These are phyloP conservation scores for Camelina neglecta DNA, from an alignment of 345 rosid species.

Conservation along the genomic window DNA sequence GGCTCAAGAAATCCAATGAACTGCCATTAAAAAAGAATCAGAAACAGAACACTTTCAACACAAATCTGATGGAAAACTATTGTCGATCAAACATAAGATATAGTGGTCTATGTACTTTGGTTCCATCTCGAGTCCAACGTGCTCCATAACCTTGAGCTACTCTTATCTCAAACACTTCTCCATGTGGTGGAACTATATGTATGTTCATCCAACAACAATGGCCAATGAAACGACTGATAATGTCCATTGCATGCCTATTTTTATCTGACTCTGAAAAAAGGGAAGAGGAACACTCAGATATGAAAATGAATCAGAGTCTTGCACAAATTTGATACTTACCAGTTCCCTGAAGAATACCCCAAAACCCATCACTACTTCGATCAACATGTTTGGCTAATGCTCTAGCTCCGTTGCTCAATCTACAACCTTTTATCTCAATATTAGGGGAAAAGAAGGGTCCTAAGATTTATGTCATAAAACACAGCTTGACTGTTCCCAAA, in stretches of 20 bases:
- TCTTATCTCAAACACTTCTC: constrained; percentile 73
- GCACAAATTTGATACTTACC: constrained; percentile 47
- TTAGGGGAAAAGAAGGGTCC: constrained; percentile 18
- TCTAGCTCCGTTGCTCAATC: constrained; percentile 77
- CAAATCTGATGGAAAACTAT: not conserved
- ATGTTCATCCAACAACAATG: constrained; percentile 70
- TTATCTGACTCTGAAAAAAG: constrained; percentile 58
- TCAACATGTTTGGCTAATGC: constrained; percentile 76
- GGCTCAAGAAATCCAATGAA: constrained; percentile 91
- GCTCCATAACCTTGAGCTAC: constrained; percentile 72
- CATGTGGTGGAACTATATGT: constrained; percentile 68
- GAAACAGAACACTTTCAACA: constrained; percentile 19
- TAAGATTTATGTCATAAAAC: not conserved
- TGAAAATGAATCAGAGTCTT: constrained; percentile 5
- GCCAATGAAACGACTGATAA: constrained; percentile 48
- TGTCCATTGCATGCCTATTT: constrained; percentile 59
- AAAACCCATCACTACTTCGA: constrained; percentile 59
- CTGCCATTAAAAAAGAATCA: constrained; percentile 49
- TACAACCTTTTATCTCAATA: constrained; percentile 62
- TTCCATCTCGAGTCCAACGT: constrained; percentile 76
- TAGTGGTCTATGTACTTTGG: constrained; percentile 52
- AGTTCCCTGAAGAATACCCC: constrained; percentile 68
- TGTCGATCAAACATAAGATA: constrained; percentile 1
- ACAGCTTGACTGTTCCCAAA: not conserved
- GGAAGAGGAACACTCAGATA: not conserved